These are phyloP conservation scores for Saccharum hybrid DNA, from an alignment of 202 grass and related monocot species.

Conservation along the genomic window DNA sequence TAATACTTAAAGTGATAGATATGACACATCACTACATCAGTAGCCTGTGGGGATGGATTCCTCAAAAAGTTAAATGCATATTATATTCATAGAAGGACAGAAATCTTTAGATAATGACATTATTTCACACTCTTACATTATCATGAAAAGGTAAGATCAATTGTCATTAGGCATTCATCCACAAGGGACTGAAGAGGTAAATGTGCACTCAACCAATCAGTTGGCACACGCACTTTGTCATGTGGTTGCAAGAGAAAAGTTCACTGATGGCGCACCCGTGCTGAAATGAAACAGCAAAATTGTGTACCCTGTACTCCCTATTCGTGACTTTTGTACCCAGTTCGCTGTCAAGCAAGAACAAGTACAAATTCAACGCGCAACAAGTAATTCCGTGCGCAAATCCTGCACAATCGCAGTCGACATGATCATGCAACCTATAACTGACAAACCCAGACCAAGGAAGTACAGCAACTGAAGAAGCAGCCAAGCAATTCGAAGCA, in stretches of 20 bases:
- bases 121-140: constrained; percentile 3
- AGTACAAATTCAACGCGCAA: constrained; percentile 5
- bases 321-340: not conserved
- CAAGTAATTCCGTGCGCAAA: not conserved
- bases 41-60: constrained; percentile 11
- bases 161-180: constrained; percentile 14
- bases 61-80: constrained; percentile 17
- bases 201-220: not conserved
- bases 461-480: not conserved
- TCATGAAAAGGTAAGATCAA: constrained; percentile 18
- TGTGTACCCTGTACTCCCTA: not conserved
- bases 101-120: constrained; percentile 8
- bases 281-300: constrained; percentile 1
- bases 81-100: constrained; percentile 28
- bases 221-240: too few relatives aligned
- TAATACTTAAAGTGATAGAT: constrained; percentile 12
- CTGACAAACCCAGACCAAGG: not conserved
- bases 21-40: constrained; percentile 16
- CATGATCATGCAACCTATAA: constrained; percentile 23
- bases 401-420: constrained; percentile 24
- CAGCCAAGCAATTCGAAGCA: too few relatives aligned
- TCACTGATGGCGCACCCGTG: not conserved
- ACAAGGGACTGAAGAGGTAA: not conserved
- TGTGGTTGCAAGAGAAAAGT: not conserved
- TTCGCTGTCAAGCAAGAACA: not conserved